Percentiles rank a stretch among this genome's conserved stretches.
Evolutionary conservation across 129 eudicot species (phyloP).

Genomic region (Chrysanthemum lavandulifolium): DNA sequence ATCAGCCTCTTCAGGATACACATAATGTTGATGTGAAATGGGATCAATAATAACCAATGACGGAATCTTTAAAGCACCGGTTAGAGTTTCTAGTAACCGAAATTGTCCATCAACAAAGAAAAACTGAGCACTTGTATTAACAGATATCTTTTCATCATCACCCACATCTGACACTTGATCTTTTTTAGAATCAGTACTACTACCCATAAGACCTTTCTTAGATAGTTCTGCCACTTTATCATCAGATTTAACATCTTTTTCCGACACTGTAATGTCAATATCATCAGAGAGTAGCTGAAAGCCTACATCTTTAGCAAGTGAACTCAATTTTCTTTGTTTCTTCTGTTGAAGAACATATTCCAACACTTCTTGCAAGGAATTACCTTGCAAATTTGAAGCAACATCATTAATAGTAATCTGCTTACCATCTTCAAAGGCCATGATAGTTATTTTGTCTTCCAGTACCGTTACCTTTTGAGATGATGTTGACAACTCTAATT

Average conservation of each 20-base stretch:
- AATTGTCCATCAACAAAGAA: constrained; percentile 68
- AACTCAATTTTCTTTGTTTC: constrained; percentile 64
- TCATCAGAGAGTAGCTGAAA: constrained; percentile 90
- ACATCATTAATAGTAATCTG: constrained; percentile 52
- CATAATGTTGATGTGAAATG: constrained; percentile 58
- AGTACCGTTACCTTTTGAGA: constrained; percentile 40
- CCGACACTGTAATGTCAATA: constrained; percentile 52
- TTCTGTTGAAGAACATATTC: constrained; percentile 59
- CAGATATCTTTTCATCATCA: constrained; percentile 22
- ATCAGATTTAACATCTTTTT: constrained; percentile 23
- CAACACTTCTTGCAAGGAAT: constrained; percentile 74
- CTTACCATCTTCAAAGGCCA: constrained; percentile 64
- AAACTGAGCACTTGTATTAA: constrained; percentile 48
- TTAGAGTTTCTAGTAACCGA: constrained; percentile 58
- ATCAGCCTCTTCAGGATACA: constrained; percentile 47
- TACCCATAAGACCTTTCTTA: constrained; percentile 32
- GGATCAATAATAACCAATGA: constrained; percentile 72
- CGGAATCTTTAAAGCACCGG: constrained; percentile 53
- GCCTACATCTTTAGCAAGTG: constrained; percentile 86
- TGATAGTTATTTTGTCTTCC: constrained; percentile 66
- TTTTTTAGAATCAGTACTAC: constrained; percentile 27
- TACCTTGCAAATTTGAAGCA: constrained; percentile 58
- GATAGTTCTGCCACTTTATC: neutral
- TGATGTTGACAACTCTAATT: constrained; percentile 41
- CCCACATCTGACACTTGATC: constrained; percentile 10